Base-by-base conservation (phyloP, 768 basidiomycete species). In the Fomitopsis serialis region DNA sequence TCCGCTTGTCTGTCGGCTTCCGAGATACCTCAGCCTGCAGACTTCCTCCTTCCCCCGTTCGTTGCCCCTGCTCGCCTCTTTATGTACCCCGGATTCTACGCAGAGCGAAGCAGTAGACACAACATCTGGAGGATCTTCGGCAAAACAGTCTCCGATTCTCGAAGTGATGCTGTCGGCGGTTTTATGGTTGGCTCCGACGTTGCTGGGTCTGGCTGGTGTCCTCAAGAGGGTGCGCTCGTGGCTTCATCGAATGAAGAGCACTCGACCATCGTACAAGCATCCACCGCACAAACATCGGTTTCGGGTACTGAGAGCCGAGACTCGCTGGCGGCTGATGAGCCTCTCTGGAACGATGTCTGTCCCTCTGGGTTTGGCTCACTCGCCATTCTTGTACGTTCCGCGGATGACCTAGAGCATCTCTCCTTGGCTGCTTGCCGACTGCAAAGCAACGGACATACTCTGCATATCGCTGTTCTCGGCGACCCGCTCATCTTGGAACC, bases 1-100 rank as follows among this genome's bases (percentile, higher is more conserved):
- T 19, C 42, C 29, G 12, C 21, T 23, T 63, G 61, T 46, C 21
- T 75, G 42, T 48, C 56, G n/a, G 63, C 70, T 5, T 65, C 68
- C 9, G 60, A 62, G 0, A 54, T 56, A 8, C 61, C 69, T 21
- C 72, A 71, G 27, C 63, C 73, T 23, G 81, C 78, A 2, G 63
- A 69, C 3, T 81, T 78, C 63, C 69, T 89, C 2, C 61, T 80
- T 2, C 87, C 87, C 15, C 87, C 87, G 2, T 81, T 88, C 55
- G 69, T 84, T 6, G 57, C 79, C 27, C 77, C 77, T 10, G 54
- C 66, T 1, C 49, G 63, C 19, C 61, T 58, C 29, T 56, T 63
- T 44, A 67, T 60, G 37, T 48, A 22, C 37, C 65, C 44, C 57
- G 65, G 36, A 17, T 29, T 43, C 23, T 52, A 52, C 3, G 13